Percentiles rank a stretch among this genome's conserved stretches.
Conservation (phyloP, 2,329 filamentous ascomycete species). For the Basipetospora chlamydospora region DNA sequence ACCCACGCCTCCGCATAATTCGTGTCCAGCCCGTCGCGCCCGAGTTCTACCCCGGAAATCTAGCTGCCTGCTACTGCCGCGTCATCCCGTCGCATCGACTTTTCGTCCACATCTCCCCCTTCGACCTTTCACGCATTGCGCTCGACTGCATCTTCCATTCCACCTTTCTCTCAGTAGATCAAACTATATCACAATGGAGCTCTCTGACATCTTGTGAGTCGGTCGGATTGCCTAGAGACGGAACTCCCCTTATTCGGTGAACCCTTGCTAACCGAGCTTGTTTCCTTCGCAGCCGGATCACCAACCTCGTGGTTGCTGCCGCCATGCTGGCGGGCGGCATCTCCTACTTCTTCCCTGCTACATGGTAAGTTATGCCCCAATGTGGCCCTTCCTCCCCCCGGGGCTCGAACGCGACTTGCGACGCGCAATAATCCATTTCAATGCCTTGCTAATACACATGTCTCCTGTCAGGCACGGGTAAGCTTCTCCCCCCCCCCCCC, state of each 20-base stretch:
- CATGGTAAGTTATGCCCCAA: slow-evolving; percentile 41
- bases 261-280: too few species aligned
- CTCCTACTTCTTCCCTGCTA: slow-evolving; percentile 49
- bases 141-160: background rate
- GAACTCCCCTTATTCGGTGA: too few species aligned
- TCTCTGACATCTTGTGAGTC: slow-evolving; percentile 81
- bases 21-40: background rate
- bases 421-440: too few species aligned
- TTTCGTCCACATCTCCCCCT: background rate
- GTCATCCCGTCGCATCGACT: background rate
- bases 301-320: slow-evolving; percentile 78
- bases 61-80: background rate
- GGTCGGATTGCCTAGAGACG: too few species aligned
- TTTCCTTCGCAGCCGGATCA: slow-evolving; percentile 57
- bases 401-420: too few species aligned
- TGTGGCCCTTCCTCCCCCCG: too few species aligned
- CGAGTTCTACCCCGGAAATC: background rate
- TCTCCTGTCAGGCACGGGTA: too few species aligned
- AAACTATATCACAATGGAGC: slow-evolving; percentile 53
- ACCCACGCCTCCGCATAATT: too few species aligned
- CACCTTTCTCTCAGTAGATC: background rate
- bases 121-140: background rate
- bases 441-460: too few species aligned
- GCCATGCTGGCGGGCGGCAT: slow-evolving; percentile 80
- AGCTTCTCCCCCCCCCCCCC: too few species aligned